Evolutionary conservation across 495 filamentous ascomycete species (phyloP).

Genomic region (Geoglossum glabrum): DNA sequence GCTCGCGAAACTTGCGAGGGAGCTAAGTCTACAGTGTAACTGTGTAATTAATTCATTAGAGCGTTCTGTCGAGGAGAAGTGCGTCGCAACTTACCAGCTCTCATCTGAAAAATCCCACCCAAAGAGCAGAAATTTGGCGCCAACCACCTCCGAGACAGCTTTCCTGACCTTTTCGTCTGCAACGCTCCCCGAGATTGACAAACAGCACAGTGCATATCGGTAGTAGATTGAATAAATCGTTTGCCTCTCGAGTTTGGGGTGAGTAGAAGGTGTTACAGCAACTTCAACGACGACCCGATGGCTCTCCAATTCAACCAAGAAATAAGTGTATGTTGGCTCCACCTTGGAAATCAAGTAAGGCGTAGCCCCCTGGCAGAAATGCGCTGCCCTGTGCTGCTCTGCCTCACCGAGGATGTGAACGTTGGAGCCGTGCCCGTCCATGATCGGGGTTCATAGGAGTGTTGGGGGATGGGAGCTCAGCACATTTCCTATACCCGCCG

Average conservation of each 20-base stretch:
- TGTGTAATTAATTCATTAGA: not conserved
- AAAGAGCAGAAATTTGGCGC: not conserved
- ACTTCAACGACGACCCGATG: not conserved
- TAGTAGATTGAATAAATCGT: not conserved
- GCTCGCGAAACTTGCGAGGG: not conserved
- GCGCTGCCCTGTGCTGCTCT: not conserved
- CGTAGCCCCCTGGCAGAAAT: not conserved
- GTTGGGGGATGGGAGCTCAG: not conserved
- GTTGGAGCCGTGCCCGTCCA: not conserved
- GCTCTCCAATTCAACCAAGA: not conserved
- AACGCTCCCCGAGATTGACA: not conserved
- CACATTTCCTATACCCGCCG: not conserved
- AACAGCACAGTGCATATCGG: not conserved
- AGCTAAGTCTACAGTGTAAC: not conserved
- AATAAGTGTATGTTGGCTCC: not conserved
- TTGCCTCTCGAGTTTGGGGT: not conserved
- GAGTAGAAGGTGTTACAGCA: not conserved
- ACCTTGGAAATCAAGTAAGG: not conserved
- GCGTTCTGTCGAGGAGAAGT: not conserved
- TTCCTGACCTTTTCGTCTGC: not conserved
- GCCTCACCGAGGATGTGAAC: not conserved
- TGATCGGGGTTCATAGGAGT: not conserved
- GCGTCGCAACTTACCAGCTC: not conserved
- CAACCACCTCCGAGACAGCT: not conserved
- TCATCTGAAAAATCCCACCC: not conserved